Evolutionary conservation across 2,329 filamentous ascomycete species (phyloP).

Genomic region (Orbilia oligospora): DNA sequence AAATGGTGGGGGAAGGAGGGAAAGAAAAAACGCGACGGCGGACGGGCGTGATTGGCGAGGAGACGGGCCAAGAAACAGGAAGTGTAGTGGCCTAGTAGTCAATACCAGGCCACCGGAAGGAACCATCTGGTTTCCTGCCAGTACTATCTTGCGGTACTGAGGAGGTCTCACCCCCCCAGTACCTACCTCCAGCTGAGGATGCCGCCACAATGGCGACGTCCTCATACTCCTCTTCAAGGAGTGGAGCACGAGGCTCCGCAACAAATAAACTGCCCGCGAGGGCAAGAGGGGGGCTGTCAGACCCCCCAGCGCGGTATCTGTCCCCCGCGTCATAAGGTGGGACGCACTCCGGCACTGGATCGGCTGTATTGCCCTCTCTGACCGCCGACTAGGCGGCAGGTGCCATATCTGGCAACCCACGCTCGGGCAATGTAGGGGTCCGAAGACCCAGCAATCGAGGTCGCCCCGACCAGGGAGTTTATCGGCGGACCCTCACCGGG

Average conservation of each 20-base stretch:
- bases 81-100: not conserved
- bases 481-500: not conserved
- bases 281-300: too few species aligned
- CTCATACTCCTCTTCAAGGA: not conserved
- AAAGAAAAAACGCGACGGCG: not conserved
- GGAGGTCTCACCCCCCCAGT: not conserved
- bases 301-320: not conserved
- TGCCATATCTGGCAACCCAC: slow-evolving; percentile 17
- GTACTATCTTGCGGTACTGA: not conserved
- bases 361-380: not conserved
- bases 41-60: not conserved
- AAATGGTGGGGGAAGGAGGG: not conserved
- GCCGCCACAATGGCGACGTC: too few species aligned
- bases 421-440: not conserved
- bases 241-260: not conserved
- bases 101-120: slow-evolving; percentile 3
- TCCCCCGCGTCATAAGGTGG: not conserved
- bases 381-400: slow-evolving; percentile 30
- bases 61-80: not conserved
- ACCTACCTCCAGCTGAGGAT: too few species aligned
- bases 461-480: not conserved
- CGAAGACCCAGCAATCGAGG: not conserved
- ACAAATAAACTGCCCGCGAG: too few species aligned
- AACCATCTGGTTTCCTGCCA: not conserved
- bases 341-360: not conserved